phyloP scores from a whole-genome alignment of 805 yeast species.

The Cyberlindnera nakhonratchasimensis region DNA sequence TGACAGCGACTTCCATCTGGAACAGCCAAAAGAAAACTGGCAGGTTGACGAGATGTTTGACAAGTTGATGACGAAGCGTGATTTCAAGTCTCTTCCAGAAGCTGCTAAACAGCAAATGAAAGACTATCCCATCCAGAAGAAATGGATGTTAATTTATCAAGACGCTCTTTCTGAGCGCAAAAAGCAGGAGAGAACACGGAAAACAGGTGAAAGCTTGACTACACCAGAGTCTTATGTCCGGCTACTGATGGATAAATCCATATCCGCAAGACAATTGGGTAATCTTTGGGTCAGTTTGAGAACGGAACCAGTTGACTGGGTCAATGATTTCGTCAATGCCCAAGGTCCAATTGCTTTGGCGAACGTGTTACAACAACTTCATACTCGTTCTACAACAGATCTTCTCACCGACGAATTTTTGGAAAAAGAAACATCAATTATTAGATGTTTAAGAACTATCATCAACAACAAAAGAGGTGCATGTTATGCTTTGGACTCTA shows the following conservation, averaged over 20 bases:
- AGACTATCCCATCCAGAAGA: constrained; percentile 69
- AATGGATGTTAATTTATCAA: constrained; percentile 89
- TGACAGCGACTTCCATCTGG: constrained; percentile 35
- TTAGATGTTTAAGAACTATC: constrained; percentile 73
- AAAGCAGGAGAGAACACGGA: constrained; percentile 40
- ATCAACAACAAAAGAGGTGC: constrained; percentile 64
- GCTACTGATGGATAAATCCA: constrained; percentile 63
- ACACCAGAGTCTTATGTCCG: constrained; percentile 77
- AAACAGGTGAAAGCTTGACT: constrained; percentile 25
- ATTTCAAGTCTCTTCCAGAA: constrained; percentile 65
- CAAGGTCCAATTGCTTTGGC: constrained; percentile 83
- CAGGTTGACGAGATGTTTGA: constrained; percentile 73
- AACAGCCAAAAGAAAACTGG: constrained; percentile 61
- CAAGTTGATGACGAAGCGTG: constrained; percentile 79
- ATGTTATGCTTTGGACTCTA: constrained; percentile 46
- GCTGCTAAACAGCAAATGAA: constrained; percentile 75
- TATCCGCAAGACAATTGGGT: constrained; percentile 67
- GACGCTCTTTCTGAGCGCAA: constrained; percentile 77
- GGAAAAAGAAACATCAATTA: constrained; percentile 71
- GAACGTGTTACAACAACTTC: constrained; percentile 56
- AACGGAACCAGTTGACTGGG: constrained; percentile 88
- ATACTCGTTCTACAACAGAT: constrained; percentile 27
- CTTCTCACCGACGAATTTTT: constrained; percentile 40
- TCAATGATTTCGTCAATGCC: constrained; percentile 63
- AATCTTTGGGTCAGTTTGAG: constrained; percentile 88